Evolutionary conservation across 768 basidiomycete genomes (phyloP), one percentile per base, ranked within the genome.

Genomic region (Clathrus columnatus): DNA sequence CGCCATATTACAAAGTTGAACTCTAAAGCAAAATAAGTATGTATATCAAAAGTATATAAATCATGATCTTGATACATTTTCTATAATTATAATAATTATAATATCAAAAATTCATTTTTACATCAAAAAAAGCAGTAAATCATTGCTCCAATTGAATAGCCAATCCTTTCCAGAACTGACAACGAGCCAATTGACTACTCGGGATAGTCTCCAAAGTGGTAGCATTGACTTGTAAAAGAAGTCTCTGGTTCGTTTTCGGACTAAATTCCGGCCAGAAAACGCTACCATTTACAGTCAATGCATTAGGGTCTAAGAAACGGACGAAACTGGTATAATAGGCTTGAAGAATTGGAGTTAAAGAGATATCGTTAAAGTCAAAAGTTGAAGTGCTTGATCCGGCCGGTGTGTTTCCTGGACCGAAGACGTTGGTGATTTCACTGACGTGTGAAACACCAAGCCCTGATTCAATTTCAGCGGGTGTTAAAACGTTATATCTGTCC

Each of bases 271-370:
- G 50, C 51, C 57, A 52, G 51, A 48, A 57, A n/a, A 57, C 50
- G n/a, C 57, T 57, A n/a, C 24, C 52, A 10, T 17, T 69, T 76
- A 62, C 51, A 82, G 82, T 83, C 70, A 84, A 82, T 58, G 75
- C 79, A 63, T 85, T 82, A 1, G 54, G 54, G 23, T 55, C 54
- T 20, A 55, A n/a, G 16, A 21, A 24, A 27, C 54, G 54, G 11
- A 55, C 54, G 29, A 55, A 55, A 46, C 29, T 55, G 6, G 54
- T 55, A 47, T 55, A 55, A 44, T 55, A 55, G 16, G 44, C 45
- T 36, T 55, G 54, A n/a, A 55, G 46, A n/a, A 55, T 30, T 26
- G 54, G 54, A 52, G 82, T 75, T 50, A 85, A 69, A 81, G 82
- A 84, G 81, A 84, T 84, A 47, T 62, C 71, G 45, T 51, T 0